Evolutionary conservation across 495 filamentous ascomycete species (phyloP).

Genomic region (Penicillium pulvis): DNA sequence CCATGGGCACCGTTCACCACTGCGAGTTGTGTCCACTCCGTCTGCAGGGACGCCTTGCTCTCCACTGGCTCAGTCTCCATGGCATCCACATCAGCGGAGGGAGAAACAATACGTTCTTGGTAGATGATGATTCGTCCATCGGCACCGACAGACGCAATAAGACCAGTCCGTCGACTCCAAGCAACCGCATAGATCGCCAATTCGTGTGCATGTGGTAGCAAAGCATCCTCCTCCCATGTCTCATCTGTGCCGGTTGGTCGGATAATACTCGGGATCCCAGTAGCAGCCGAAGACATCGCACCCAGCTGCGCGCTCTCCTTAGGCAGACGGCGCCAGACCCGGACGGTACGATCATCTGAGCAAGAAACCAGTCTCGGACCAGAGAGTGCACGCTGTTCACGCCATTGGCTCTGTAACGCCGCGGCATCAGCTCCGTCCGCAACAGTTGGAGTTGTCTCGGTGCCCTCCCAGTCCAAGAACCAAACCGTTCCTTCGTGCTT

Average conservation of each 20-base stretch:
- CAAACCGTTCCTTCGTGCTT: slow-evolving; percentile 84
- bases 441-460: slow-evolving; percentile 9
- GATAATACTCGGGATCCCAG: slow-evolving; percentile 77
- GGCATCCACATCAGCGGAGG: slow-evolving; percentile 33
- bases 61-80: slow-evolving; percentile 37
- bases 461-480: slow-evolving; percentile 77
- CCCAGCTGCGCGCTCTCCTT: slow-evolving; percentile 43
- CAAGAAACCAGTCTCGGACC: slow-evolving; percentile 72
- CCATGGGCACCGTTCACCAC: slow-evolving; percentile 74
- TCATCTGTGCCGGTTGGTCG: slow-evolving; percentile 69
- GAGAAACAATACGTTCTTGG: slow-evolving; percentile 52
- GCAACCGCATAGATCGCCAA: slow-evolving; percentile 75
- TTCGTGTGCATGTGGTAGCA: slow-evolving; percentile 74
- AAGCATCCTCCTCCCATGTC: slow-evolving; percentile 73
- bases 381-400: slow-evolving; percentile 42
- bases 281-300: slow-evolving; percentile 29
- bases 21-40: slow-evolving; percentile 69
- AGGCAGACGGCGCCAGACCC: slow-evolving; percentile 72
- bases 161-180: slow-evolving; percentile 75
- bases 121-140: slow-evolving; percentile 87
- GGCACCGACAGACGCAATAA: slow-evolving; percentile 80
- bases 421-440: neutral
- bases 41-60: slow-evolving; percentile 25
- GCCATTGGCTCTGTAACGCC: slow-evolving; percentile 37
- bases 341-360: slow-evolving; percentile 75